Evolutionary conservation across 1,284 basidiomycete species (phyloP).

Genomic region (Ganoderma sinense): DNA sequence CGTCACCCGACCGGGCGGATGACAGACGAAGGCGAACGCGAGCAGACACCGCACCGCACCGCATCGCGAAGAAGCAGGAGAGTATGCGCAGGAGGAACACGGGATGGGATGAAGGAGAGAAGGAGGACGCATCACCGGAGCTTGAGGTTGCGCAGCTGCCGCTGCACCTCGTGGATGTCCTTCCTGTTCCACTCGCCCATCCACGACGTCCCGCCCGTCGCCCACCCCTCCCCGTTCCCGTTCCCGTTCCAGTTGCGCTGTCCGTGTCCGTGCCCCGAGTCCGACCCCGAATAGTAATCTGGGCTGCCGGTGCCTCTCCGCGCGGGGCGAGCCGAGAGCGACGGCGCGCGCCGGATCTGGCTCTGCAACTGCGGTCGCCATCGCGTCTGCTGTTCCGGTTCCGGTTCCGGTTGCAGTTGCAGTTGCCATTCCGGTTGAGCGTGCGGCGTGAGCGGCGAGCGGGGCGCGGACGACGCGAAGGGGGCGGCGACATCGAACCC

Average conservation of each 20-base stretch:
- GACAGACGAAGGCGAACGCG: not conserved
- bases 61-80: not conserved
- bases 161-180: conserved; percentile 43
- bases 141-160: conserved; percentile 36
- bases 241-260: not conserved
- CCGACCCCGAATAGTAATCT: not conserved
- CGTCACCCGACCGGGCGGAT: not conserved
- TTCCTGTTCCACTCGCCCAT: conserved; percentile 42
- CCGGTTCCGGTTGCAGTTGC: not conserved
- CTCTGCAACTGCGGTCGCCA: not conserved
- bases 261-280: conserved; percentile 20
- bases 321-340: not conserved
- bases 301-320: not conserved
- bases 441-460: not conserved
- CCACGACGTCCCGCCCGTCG: conserved; percentile 35
- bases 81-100: too few relatives aligned
- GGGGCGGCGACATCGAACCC: not conserved
- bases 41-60: too few relatives aligned
- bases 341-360: not conserved
- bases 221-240: conserved; percentile 28
- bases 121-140: conserved; percentile 23
- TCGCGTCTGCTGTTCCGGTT: not conserved
- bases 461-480: not conserved
- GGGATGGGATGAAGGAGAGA: too few relatives aligned
- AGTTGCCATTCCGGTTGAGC: not conserved